Conservation (phyloP, 2,329 filamentous ascomycete species). For the Aspergillus sp. region DNA sequence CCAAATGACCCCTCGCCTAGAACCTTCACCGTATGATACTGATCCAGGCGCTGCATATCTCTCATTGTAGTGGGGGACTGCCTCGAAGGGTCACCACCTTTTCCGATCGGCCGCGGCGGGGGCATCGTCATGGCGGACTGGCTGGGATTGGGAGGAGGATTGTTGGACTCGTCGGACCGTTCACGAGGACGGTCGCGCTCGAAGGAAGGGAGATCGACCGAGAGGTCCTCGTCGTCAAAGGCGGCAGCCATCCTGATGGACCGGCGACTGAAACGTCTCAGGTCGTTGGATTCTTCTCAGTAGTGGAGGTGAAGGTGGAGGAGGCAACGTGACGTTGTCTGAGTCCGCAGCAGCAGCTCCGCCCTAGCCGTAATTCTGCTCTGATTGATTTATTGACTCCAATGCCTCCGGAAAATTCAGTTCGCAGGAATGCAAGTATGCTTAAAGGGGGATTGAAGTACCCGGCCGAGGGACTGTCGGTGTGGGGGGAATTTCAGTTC, state of each 20-base stretch:
- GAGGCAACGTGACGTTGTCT: conserved; percentile 39
- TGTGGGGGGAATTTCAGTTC: conserved; percentile 1
- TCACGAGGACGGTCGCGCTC: conserved; percentile 32
- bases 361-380: background rate
- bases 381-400: background rate
- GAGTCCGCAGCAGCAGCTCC: conserved; percentile 20
- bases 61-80: conserved; percentile 50
- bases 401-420: background rate
- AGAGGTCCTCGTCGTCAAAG: conserved; percentile 80
- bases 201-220: conserved; percentile 62
- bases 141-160: conserved; percentile 25
- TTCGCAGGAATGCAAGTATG: background rate
- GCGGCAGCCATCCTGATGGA: conserved; percentile 38
- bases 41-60: conserved; percentile 81
- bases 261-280: conserved; percentile 7
- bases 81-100: conserved; percentile 26
- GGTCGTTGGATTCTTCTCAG: conserved; percentile 2
- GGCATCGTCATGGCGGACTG: conserved; percentile 41
- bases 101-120: conserved; percentile 35
- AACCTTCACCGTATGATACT: conserved; percentile 87
- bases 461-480: conserved; percentile 2
- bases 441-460: background rate
- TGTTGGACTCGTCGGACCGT: conserved; percentile 19
- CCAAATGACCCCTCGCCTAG: conserved; percentile 96
- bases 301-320: conserved; percentile 17